Base-by-base conservation (phyloP, 345 rosid species). In the Eutrema yunnanense region DNA sequence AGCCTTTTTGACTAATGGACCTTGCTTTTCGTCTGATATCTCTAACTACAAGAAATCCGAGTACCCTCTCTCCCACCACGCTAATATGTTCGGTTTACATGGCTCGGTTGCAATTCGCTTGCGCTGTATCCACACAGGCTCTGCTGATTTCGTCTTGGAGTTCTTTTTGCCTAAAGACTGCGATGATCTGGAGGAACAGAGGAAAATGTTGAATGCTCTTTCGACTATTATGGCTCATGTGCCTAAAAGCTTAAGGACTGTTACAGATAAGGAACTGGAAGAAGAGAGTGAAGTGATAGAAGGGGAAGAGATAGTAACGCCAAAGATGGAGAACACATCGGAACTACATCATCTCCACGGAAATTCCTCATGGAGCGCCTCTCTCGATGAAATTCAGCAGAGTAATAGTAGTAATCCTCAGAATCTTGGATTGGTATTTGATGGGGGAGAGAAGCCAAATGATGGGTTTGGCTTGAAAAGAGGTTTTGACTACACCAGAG, bases 11-110 rank as follows among this genome's bases (percentile, higher is more conserved):
- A 91, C 99, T 6, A 95, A 91, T 74, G 86, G 89, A 53, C 96
- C 97, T 9, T 89, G 99, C 85, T 95, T 91, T 80, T 82, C 85
- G 1, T 54, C 87, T 14, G 90, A 95, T 73, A 84, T 91, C 65
- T 81, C 97, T 16, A 80, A 75, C 67, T 76, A 57, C 29, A 72
- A 79, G 40, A 91, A 85, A 79, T 79, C 88, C 0, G 88, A 94
- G 54, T 95, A 91, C 80, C 99, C 99, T 53, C 96, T 95, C 40
- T 85, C 97, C 66, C 99, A 95, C 81, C 96, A 88, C n/a, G 99
- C 99, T 27, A 87, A 80, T 65, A 85, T 95, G 85, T 91, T 81
- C 48, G 90, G 90, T 4, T 75, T 95, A 70, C 73, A 79, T 67
- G 97, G 92, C 0, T 90, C 92, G 32, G 97, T 91, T 47, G 99